Conservation (phyloP, 1,139 yeast species). For the Hanseniaspora gamundiae region DNA sequence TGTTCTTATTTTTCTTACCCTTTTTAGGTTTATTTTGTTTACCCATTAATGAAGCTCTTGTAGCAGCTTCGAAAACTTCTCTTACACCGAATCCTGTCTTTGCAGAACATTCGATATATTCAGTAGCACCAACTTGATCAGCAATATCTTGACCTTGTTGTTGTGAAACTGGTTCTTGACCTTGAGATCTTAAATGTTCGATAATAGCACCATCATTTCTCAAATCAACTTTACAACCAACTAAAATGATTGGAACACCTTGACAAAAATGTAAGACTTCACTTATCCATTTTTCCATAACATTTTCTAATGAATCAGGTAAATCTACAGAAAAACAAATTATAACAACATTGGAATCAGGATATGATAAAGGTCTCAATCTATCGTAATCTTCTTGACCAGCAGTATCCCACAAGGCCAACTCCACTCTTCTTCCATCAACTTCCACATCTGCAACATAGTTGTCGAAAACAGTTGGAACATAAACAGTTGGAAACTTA, state of each 20-base stretch:
- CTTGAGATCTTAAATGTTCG: constrained; percentile 62
- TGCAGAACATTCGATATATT: constrained; percentile 88
- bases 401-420: constrained; percentile 97
- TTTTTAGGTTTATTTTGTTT: constrained; percentile 22
- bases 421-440: constrained; percentile 85
- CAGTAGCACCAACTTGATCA: constrained; percentile 73
- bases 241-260: constrained; percentile 87
- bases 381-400: constrained; percentile 97
- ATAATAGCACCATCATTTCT: constrained; percentile 72
- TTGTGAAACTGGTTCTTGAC: constrained; percentile 62
- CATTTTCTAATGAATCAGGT: constrained; percentile 88
- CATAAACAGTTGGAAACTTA: constrained; percentile 90
- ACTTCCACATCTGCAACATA: constrained; percentile 91
- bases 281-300: constrained; percentile 89
- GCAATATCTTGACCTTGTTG: constrained; percentile 80
- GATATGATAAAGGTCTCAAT: constrained; percentile 85
- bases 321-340: constrained; percentile 87
- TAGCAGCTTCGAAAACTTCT: constrained; percentile 86
- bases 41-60: constrained; percentile 41
- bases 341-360: constrained; percentile 84
- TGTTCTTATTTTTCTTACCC: constrained; percentile 16
- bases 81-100: constrained; percentile 83
- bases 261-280: constrained; percentile 92
- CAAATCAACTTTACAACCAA: constrained; percentile 85
- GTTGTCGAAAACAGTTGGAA: constrained; percentile 91